Conservation (phyloP, 2,329 filamentous ascomycete species). For the Penicillium occitanis region DNA sequence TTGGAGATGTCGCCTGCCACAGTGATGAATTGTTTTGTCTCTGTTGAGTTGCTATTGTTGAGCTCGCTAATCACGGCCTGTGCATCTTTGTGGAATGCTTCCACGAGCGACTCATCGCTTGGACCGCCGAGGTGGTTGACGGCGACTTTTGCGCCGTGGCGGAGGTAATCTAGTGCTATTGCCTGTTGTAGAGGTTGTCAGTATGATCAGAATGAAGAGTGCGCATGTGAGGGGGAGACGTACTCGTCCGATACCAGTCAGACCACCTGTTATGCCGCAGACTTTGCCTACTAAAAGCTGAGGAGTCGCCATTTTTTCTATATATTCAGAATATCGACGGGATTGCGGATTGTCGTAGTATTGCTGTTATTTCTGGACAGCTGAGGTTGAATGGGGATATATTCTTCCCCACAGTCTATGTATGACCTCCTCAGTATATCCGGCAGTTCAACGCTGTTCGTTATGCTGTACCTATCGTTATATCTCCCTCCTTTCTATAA, state of each 20-base stretch:
- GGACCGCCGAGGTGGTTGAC: slow-evolving; percentile 70
- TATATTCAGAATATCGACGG: neutral
- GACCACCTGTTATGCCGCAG: slow-evolving; percentile 82
- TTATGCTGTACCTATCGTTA: neutral
- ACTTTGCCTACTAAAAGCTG: slow-evolving; percentile 69
- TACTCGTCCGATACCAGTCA: slow-evolving; percentile 76
- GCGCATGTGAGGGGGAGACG: neutral
- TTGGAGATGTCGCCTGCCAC: slow-evolving; percentile 75
- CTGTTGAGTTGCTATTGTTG: neutral
- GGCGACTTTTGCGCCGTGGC: slow-evolving; percentile 74
- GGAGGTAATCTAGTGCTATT: slow-evolving; percentile 75
- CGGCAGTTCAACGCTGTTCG: neutral
- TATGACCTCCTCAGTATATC: neutral
- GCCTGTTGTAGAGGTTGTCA: slow-evolving; percentile 47
- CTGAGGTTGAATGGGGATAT: neutral
- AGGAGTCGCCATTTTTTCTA: slow-evolving; percentile 32
- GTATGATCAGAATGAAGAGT: neutral
- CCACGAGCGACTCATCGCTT: slow-evolving; percentile 33
- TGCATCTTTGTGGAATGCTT: slow-evolving; percentile 33
- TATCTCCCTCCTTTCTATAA: neutral
- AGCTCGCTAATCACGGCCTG: slow-evolving; percentile 47
- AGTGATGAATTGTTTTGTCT: slow-evolving; percentile 17
- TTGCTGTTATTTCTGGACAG: neutral
- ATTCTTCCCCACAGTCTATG: neutral
- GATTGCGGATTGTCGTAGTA: neutral